A percentile compares a stretch with the other conserved stretches of the same genome.
Conservation (phyloP, 108 stramenopile genomes). For the Nitzschia putrida region DNA sequence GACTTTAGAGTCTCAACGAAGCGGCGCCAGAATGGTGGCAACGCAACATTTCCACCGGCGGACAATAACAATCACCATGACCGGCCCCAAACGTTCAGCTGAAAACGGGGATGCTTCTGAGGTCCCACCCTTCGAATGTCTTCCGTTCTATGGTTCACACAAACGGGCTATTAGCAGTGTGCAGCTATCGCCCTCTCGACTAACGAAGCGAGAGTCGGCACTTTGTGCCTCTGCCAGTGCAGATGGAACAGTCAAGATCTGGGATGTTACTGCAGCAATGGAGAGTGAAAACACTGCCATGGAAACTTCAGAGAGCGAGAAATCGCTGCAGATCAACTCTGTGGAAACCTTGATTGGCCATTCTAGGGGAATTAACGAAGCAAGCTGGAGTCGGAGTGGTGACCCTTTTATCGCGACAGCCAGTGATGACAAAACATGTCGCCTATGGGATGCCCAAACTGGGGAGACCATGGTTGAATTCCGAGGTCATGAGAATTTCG, state of each 20-base stretch:
- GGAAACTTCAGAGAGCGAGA: not conserved
- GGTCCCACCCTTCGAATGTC: conserved; percentile 43
- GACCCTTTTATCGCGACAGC: conserved; percentile 83
- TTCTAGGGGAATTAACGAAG: conserved; percentile 83
- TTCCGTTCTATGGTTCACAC: conserved; percentile 81
- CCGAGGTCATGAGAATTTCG: conserved; percentile 89
- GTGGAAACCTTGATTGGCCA: conserved; percentile 61
- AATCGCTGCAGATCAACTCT: conserved; percentile 18
- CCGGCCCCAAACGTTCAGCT: not conserved
- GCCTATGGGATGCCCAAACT: conserved; percentile 85
- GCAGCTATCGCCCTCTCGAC: conserved; percentile 61
- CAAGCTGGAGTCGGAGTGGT: conserved; percentile 68
- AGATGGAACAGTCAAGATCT: conserved; percentile 76
- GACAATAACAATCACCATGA: not conserved
- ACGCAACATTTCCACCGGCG: not conserved
- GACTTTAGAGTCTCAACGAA: too few species aligned
- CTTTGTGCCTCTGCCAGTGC: conserved; percentile 75
- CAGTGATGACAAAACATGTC: conserved; percentile 88
- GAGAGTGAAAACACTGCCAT: not conserved
- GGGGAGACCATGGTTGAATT: conserved; percentile 85
- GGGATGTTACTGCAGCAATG: conserved; percentile 49
- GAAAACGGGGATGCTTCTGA: conserved; percentile 5
- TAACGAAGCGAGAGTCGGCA: conserved; percentile 36
- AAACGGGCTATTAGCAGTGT: conserved; percentile 79
- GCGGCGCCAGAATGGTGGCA: too few species aligned